Evolutionary conservation across 371 early-diverging fungal genomes (phyloP).

Genomic region (Saksenaea vasiformis): DNA sequence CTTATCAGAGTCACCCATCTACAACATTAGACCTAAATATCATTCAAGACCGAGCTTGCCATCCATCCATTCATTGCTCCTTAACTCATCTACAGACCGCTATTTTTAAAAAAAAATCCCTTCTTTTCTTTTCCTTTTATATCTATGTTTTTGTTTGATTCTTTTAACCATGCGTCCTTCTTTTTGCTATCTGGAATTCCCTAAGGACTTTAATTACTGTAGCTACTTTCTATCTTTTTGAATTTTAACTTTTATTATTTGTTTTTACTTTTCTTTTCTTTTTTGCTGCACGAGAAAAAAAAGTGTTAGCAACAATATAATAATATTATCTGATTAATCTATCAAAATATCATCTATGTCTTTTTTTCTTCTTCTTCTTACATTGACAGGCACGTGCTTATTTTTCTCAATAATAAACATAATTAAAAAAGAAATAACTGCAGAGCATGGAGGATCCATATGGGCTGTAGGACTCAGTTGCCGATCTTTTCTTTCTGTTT

Average conservation of each 20-base stretch:
- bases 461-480: background rate
- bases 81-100: background rate
- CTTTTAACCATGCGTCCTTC: background rate
- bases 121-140: background rate
- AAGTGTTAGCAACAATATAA: background rate
- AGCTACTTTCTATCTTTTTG: background rate
- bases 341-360: background rate
- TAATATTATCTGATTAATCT: background rate
- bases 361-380: background rate
- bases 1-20: background rate
- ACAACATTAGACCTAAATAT: background rate
- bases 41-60: slow-evolving; percentile 12
- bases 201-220: background rate
- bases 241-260: background rate
- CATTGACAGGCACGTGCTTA: background rate
- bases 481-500: background rate
- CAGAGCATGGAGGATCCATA: background rate
- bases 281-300: background rate
- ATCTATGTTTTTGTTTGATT: background rate
- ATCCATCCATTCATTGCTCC: slow-evolving; percentile 20
- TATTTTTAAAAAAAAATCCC: background rate
- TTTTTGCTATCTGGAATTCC: background rate
- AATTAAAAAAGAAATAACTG: background rate
- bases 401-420: background rate
- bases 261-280: background rate